Evolutionary conservation across 345 rosid genomes (phyloP).

Genomic region (Gossypium raimondii): DNA sequence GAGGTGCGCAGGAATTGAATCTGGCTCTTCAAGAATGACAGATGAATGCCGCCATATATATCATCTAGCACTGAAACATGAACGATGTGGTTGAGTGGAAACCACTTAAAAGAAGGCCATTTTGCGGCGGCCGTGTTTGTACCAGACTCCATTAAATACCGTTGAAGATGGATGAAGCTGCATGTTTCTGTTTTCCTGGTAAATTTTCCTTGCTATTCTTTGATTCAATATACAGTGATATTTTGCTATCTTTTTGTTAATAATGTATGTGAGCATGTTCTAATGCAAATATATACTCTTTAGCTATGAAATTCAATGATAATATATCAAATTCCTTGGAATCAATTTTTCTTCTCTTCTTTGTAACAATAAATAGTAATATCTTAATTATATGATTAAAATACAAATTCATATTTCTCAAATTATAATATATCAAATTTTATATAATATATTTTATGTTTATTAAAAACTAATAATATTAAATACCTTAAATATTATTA

Average conservation of each 20-base stretch:
- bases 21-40: slow-evolving; percentile 65
- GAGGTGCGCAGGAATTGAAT: slow-evolving; percentile 66
- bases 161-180: slow-evolving; percentile 3
- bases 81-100: slow-evolving; percentile 2
- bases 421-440: too few species aligned
- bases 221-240: slow-evolving; percentile 1
- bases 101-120: background rate
- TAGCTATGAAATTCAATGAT: slow-evolving; percentile 21
- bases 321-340: slow-evolving; percentile 8
- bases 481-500: too few species aligned
- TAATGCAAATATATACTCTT: slow-evolving; percentile 22
- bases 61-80: slow-evolving; percentile 2
- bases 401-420: too few species aligned
- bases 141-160: background rate
- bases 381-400: too few species aligned
- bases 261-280: slow-evolving; percentile 24
- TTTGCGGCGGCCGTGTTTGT: background rate
- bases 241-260: background rate
- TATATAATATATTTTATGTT: too few species aligned
- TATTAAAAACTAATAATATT: too few species aligned
- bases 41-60: background rate
- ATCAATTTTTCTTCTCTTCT: background rate
- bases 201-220: slow-evolving; percentile 14
- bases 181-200: background rate
- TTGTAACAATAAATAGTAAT: background rate